Evolutionary conservation across 192 early-diverging fungal genomes (phyloP).

Genomic region (Glomus cerebriforme): DNA sequence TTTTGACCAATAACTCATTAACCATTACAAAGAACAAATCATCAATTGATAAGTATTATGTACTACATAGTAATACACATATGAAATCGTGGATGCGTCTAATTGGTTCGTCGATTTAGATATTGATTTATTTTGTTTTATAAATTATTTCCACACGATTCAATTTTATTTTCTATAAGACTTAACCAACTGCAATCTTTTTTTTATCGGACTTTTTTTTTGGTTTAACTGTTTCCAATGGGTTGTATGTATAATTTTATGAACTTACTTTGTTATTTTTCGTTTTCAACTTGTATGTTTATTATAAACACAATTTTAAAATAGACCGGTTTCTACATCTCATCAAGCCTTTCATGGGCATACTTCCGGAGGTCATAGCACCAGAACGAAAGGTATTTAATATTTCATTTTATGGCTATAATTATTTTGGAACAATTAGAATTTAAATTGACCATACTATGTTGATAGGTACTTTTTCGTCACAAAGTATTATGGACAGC

Average conservation of each 20-base stretch:
- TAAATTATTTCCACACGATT: neutral
- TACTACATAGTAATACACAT: neutral
- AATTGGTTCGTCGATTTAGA: neutral
- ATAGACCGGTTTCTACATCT: constrained; percentile 94
- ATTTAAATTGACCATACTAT: neutral
- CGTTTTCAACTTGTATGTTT: neutral
- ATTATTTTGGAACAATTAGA: neutral
- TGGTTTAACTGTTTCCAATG: constrained; percentile 6
- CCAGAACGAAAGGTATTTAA: constrained; percentile 98
- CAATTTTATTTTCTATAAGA: neutral
- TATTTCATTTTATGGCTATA: neutral
- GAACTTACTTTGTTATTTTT: neutral
- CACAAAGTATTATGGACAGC: constrained; percentile 99
- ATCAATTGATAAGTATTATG: constrained; percentile 16
- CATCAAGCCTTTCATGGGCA: constrained; percentile 95
- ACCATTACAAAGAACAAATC: neutral
- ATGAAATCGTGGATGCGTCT: constrained; percentile 4
- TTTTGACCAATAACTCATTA: no score
- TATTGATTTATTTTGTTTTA: neutral
- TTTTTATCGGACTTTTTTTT: constrained; percentile 2
- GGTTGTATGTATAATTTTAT: constrained; percentile 6
- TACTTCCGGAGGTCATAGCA: constrained; percentile 96
- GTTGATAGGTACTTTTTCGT: constrained; percentile 83
- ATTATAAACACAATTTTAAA: neutral
- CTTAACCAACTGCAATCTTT: neutral